These are phyloP conservation scores for Aspergillus sp. DNA, from an alignment of 2,329 filamentous ascomycete species.

Conservation along the genomic window DNA sequence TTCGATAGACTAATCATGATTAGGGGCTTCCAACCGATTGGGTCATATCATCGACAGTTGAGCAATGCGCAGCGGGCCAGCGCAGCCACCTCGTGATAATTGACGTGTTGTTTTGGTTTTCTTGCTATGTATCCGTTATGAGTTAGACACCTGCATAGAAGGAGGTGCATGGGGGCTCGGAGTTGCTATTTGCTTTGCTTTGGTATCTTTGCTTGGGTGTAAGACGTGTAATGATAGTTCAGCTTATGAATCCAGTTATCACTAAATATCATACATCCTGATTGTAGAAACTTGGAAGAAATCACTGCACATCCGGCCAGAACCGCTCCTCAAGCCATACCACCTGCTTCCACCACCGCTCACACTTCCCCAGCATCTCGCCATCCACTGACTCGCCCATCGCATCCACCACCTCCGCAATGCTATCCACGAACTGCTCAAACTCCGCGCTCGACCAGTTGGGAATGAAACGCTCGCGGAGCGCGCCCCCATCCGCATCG, in stretches of 20 bases:
- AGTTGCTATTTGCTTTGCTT: neutral
- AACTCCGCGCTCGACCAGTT: constrained; percentile 67
- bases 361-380: constrained; percentile 40
- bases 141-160: constrained; percentile 3
- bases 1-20: constrained; percentile 2
- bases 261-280: neutral
- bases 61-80: constrained; percentile 37
- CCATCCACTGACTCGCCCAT: constrained; percentile 44
- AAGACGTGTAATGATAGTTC: neutral
- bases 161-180: neutral
- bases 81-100: constrained; percentile 23
- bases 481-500: constrained; percentile 64
- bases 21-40: constrained; percentile 50
- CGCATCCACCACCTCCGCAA: constrained; percentile 56
- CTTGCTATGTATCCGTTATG: neutral
- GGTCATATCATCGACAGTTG: constrained; percentile 44
- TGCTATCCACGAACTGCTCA: constrained; percentile 54
- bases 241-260: neutral
- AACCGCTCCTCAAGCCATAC: constrained; percentile 58
- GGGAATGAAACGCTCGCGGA: constrained; percentile 63
- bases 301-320: constrained; percentile 49
- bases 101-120: neutral
- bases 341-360: constrained; percentile 49
- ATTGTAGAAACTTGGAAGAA: neutral
- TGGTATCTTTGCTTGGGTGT: neutral